Percentiles rank a stretch among this genome's conserved stretches.
Evolutionary conservation across 306 rosid genomes (phyloP).

Genomic region (Spatholobus suberectus): DNA sequence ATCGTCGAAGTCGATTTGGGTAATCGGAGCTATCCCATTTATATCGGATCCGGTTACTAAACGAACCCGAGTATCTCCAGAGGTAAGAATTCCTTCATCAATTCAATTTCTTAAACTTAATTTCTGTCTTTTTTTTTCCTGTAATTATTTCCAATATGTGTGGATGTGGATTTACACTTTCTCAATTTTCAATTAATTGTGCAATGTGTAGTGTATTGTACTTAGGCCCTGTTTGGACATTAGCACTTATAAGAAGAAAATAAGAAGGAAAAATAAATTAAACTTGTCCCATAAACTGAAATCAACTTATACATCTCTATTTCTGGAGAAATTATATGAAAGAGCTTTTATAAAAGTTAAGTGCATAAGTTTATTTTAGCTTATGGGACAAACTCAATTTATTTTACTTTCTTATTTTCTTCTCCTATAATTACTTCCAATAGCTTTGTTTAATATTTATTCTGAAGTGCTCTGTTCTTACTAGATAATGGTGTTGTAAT

Average conservation of each 20-base stretch:
- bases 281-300: too few relatives aligned
- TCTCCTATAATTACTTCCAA: too few relatives aligned
- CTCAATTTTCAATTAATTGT: slow-evolving; percentile 2
- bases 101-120: not conserved
- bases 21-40: slow-evolving; percentile 91
- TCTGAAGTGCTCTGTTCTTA: slow-evolving; percentile 6
- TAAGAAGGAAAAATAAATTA: too few relatives aligned
- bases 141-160: not conserved
- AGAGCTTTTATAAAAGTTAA: too few relatives aligned
- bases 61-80: slow-evolving; percentile 76
- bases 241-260: too few relatives aligned
- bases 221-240: too few relatives aligned
- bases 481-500: slow-evolving; percentile 29
- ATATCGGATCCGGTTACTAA: slow-evolving; percentile 82
- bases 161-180: not conserved
- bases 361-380: too few relatives aligned
- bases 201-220: too few relatives aligned
- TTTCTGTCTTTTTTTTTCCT: not conserved
- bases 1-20: slow-evolving; percentile 89
- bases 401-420: too few relatives aligned
- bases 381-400: too few relatives aligned
- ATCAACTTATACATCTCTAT: too few relatives aligned
- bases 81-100: slow-evolving; percentile 52
- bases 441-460: not conserved
- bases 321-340: too few relatives aligned